phyloP scores from a whole-genome alignment of 1,284 basidiomycete genomes.

The Kwoniella shivajii region DNA sequence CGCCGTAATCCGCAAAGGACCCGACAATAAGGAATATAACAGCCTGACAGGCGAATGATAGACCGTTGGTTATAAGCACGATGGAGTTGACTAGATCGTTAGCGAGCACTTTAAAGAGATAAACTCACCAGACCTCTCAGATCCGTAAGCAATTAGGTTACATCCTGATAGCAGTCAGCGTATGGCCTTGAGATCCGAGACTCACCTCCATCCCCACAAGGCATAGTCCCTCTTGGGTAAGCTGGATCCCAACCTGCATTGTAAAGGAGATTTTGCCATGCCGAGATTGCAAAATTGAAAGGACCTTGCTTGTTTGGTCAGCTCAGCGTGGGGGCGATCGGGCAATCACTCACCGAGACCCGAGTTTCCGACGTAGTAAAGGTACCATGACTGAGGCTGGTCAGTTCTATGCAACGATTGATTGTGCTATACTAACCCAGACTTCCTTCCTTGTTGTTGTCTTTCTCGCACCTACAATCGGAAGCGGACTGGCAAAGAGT shows the following conservation, averaged over 20 bases:
- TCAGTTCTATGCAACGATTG: background rate
- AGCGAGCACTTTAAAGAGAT: background rate
- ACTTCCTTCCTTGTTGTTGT: constrained; percentile 46
- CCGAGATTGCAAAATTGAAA: constrained; percentile 51
- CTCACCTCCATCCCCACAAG: constrained; percentile 38
- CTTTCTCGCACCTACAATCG: constrained; percentile 40
- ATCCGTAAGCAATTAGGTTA: constrained; percentile 37
- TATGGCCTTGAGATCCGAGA: background rate
- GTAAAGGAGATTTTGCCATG: constrained; percentile 50
- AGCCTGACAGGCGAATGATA: constrained; percentile 67
- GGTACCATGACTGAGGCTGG: constrained; percentile 39
- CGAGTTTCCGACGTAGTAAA: constrained; percentile 50
- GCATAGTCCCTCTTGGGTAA: constrained; percentile 29
- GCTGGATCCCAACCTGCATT: constrained; percentile 48
- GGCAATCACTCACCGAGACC: constrained; percentile 37
- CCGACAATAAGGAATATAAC: constrained; percentile 57
- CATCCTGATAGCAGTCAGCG: constrained; percentile 24
- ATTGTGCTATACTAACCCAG: constrained; percentile 31
- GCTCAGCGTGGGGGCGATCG: background rate
- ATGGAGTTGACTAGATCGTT: constrained; percentile 63
- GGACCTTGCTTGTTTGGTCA: constrained; percentile 24
- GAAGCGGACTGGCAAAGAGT: constrained; percentile 43
- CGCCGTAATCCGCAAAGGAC: constrained; percentile 67
- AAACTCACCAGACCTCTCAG: constrained; percentile 36
- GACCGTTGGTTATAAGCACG: constrained; percentile 71